A percentile compares a stretch with the other conserved stretches of the same genome.
Evolutionary conservation across 177 flowering plant species (phyloP).

Genomic region (Vitis hybrid): DNA sequence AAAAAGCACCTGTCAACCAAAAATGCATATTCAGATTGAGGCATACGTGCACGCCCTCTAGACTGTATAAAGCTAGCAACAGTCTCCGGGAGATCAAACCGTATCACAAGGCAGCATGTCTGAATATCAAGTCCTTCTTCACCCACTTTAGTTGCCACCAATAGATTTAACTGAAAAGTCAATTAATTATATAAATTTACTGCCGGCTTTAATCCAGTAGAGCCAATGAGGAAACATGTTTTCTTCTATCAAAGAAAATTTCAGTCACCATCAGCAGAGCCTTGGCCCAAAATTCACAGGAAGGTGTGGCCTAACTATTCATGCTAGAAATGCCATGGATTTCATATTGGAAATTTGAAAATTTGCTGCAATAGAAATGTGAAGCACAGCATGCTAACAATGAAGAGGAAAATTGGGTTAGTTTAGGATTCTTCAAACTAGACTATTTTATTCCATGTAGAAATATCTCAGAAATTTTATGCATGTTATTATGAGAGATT

Average conservation of each 20-base stretch:
- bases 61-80: slow-evolving; percentile 95
- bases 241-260: neutral
- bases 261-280: neutral
- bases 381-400: no score
- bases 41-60: slow-evolving; percentile 98
- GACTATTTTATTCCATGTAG: no score
- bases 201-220: neutral
- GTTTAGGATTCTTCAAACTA: no score
- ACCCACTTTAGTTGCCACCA: slow-evolving; percentile 96
- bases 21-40: slow-evolving; percentile 89
- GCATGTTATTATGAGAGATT: no score
- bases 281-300: neutral
- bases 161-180: slow-evolving; percentile 71
- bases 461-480: no score
- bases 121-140: slow-evolving; percentile 99
- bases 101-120: slow-evolving; percentile 92
- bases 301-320: no score
- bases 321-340: no score
- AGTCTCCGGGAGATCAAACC: slow-evolving; percentile 95
- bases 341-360: no score
- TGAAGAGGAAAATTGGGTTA: no score
- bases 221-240: neutral
- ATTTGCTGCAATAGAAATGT: no score
- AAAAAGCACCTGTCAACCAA: slow-evolving; percentile 77
- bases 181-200: neutral